Evolutionary conservation across 2,329 filamentous ascomycete species (phyloP).

Genomic region (Hypoxylon sp.): DNA sequence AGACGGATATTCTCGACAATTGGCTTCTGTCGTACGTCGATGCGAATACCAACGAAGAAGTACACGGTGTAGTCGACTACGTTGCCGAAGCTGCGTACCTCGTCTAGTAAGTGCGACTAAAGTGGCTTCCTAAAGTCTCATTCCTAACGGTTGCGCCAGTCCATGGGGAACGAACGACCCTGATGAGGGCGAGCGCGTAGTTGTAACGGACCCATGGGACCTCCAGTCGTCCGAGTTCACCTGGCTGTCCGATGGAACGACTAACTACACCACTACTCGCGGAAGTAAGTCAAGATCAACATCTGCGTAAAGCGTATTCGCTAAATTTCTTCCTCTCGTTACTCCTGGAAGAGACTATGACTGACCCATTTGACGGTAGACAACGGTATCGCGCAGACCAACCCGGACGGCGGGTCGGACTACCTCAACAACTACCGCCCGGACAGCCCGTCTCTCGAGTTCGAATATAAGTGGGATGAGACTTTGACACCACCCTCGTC

Average conservation of each 20-base stretch:
- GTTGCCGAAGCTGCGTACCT: constrained; percentile 66
- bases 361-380: constrained; percentile 49
- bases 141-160: constrained; percentile 44
- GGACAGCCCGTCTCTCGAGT: constrained; percentile 56
- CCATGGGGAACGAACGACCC: constrained; percentile 69
- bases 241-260: constrained; percentile 64
- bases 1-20: constrained; percentile 68
- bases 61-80: constrained; percentile 69
- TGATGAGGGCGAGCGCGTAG: constrained; percentile 58
- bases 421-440: constrained; percentile 67
- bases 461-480: constrained; percentile 60
- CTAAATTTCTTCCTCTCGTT: too few species aligned
- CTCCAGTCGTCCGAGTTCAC: constrained; percentile 61
- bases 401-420: constrained; percentile 59
- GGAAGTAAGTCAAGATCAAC: constrained; percentile 57
- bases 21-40: constrained; percentile 72
- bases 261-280: constrained; percentile 64
- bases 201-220: constrained; percentile 64
- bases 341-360: neutral
- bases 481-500: constrained; percentile 51
- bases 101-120: constrained; percentile 59
- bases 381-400: constrained; percentile 68
- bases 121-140: neutral
- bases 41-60: constrained; percentile 58
- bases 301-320: too few species aligned